Percentiles rank a stretch among this genome's conserved stretches.
These are phyloP conservation scores for Periconia sp. DNA, from an alignment of 2,329 filamentous ascomycete species.

Conservation along the genomic window DNA sequence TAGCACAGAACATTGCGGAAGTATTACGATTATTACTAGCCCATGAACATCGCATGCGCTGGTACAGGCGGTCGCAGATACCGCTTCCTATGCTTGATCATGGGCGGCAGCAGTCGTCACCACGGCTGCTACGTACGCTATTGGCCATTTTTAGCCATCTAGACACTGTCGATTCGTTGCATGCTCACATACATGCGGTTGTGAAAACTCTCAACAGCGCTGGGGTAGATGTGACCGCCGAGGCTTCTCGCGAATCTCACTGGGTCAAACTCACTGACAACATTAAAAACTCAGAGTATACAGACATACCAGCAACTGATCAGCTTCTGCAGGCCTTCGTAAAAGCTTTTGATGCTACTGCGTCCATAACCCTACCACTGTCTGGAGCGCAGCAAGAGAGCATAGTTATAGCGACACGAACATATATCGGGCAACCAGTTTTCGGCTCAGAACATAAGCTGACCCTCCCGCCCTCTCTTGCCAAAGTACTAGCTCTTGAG, in stretches of 20 bases:
- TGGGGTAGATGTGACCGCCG: slow-evolving; percentile 29
- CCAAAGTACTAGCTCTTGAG: slow-evolving; percentile 29
- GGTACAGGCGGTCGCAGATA: slow-evolving; percentile 67
- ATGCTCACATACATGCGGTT: slow-evolving; percentile 32
- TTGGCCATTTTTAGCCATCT: slow-evolving; percentile 57
- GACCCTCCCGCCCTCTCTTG: slow-evolving; percentile 31
- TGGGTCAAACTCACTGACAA: slow-evolving; percentile 29
- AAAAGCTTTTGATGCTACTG: slow-evolving; percentile 32
- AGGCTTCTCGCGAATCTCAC: slow-evolving; percentile 27
- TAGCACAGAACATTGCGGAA: slow-evolving; percentile 68
- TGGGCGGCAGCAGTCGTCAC: slow-evolving; percentile 53
- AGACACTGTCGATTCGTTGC: slow-evolving; percentile 38
- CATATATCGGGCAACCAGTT: slow-evolving; percentile 34
- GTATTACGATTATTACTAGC: slow-evolving; percentile 75
- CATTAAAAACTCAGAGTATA: slow-evolving; percentile 29
- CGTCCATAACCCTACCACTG: slow-evolving; percentile 29
- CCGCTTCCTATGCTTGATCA: slow-evolving; percentile 58
- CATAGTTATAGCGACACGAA: slow-evolving; percentile 32
- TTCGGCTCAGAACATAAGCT: slow-evolving; percentile 40
- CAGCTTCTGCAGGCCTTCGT: slow-evolving; percentile 32
- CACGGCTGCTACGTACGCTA: slow-evolving; percentile 62
- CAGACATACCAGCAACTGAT: slow-evolving; percentile 32
- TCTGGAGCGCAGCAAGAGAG: slow-evolving; percentile 21
- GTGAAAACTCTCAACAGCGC: slow-evolving; percentile 27
- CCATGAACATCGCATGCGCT: slow-evolving; percentile 76